Base-by-base conservation (phyloP, 768 basidiomycete species). In the Naganishia antarctica region DNA sequence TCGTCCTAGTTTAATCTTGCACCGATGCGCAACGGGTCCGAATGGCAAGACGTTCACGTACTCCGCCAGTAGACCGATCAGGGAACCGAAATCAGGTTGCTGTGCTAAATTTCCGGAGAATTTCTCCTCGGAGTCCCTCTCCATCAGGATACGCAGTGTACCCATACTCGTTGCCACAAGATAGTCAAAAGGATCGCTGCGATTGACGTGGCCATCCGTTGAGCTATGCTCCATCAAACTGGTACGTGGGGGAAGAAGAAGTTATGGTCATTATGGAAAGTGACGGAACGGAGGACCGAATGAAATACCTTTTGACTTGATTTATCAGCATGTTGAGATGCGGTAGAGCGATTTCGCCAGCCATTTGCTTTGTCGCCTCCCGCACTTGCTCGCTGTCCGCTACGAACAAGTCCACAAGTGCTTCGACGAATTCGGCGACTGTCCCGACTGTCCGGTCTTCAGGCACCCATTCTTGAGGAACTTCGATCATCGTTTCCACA, bases 141-240 rank as follows among this genome's bases (percentile, higher is more conserved):
- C 53, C 53, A 57, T 57, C 23, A 57, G 23, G 15, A 57, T 57
- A 5, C 53, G 53, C 1, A 57, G 23, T 12, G 53, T 57, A n/a
- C 53, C 53, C 53, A 57, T 57, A 21, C 21, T 57, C 21, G 53
- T 63, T 13, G 49, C 49, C 15, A 63, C 62, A 45, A 63, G 51
- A 25, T 31, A 51, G 41, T 63, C 62, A 25, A 63, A 63, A 0
- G 62, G 49, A 18, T 51, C 62, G 29, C 51, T 63, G 13, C 62
- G 48, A 23, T 57, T 51, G 40, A 63, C 41, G 15, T 51, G 40
- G 1, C 62, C 62, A 13, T 63, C 51, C 23, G 41, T 63, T 21
- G 37, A 51, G 44, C 50, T 63, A 43, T 63, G 62, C 28, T 63
- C 49, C 62, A 63, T 63, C 13, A 63, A 32, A 57, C 62, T 63